Evolutionary conservation across 306 rosid species (phyloP), one percentile per base, ranked within the genome.

Genomic region (Dryas octopetala): DNA sequence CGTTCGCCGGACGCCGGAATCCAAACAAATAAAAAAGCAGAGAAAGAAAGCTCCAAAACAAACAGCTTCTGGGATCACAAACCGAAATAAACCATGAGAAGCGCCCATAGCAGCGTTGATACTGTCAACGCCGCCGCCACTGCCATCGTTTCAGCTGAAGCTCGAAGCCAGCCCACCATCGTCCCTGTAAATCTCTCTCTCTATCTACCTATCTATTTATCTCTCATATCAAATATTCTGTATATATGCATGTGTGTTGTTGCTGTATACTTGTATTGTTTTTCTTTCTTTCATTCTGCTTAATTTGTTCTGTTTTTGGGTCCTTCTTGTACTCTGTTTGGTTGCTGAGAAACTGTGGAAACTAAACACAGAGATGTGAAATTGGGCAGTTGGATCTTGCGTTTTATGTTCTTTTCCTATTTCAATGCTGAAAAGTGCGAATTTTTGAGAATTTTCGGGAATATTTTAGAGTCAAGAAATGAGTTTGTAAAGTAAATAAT

Each of bases 111-210:
- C 80, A 95, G 97, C 84, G 89, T 88, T 3, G 97, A 95, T 14
- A 95, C 97, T 9, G 87, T 95, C 54, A 89, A 84, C 85, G 97
- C 98, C 7, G 98, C 98, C 10, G 98, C 98, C 59, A 87, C 93
- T 61, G 98, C 98, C 66, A 91, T 95, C 81, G 84, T 89, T 79
- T 75, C 93, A 15, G 97, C 98, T 6, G 96, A 95, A 75, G 84
- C 96, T 77, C 85, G 98, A 74, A 91, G 83, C 40, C 98, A 90
- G 80, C 98, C 98, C 0, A 54, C 86, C 70, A 2, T 90, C 60
- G 75, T 57, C 57, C 85, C 93, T 80, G 97, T 95, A 80, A 52
- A 82, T 53, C 64, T 77, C 62, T 26, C 61, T 67, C 14, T 74
- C 9, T 68, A 62, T 53, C 40, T 54, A 15, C 32, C 2, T 59